Conservation (phyloP, 108 stramenopile species). For the Cyclotella distinguenda region DNA sequence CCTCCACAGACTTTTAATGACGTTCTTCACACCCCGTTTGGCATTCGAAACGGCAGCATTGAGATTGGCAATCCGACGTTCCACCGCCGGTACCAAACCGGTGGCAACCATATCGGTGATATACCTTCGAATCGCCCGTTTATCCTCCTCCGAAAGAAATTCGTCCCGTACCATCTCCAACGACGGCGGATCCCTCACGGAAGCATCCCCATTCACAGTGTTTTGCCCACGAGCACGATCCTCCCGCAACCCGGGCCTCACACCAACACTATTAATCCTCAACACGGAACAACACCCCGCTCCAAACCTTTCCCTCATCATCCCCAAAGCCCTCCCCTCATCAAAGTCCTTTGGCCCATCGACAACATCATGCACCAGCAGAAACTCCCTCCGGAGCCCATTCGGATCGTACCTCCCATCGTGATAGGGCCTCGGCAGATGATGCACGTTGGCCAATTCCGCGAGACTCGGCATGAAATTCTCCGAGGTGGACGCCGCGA, state of each 20-base stretch:
- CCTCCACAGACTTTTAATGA: slow-evolving; percentile 83
- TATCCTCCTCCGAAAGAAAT: slow-evolving; percentile 62
- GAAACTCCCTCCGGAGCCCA: slow-evolving; percentile 61
- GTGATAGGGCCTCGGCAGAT: slow-evolving; percentile 63
- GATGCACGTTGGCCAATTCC: slow-evolving; percentile 51
- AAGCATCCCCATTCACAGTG: too few relatives aligned
- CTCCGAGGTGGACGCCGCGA: slow-evolving; percentile 35
- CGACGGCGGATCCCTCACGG: too few relatives aligned
- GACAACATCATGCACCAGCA: slow-evolving; percentile 74
- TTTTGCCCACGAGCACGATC: slow-evolving; percentile 43
- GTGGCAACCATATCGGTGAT: slow-evolving; percentile 58
- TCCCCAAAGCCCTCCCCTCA: slow-evolving; percentile 29
- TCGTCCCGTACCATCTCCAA: too few relatives aligned
- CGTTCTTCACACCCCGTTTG: slow-evolving; percentile 84
- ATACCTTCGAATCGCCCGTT: slow-evolving; percentile 65
- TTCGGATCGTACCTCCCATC: slow-evolving; percentile 70
- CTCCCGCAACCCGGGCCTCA: slow-evolving; percentile 38
- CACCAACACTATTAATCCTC: slow-evolving; percentile 59
- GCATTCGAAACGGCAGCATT: slow-evolving; percentile 79
- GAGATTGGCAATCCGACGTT: slow-evolving; percentile 76
- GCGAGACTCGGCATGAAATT: slow-evolving; percentile 36
- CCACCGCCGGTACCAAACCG: slow-evolving; percentile 67
- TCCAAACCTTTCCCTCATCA: slow-evolving; percentile 67
- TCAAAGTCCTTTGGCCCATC: slow-evolving; percentile 63
- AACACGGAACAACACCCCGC: slow-evolving; percentile 58